Percentiles rank a stretch among this genome's conserved stretches.
These are phyloP conservation scores for Kuraishia molischiana DNA, from an alignment of 805 yeast species.

Conservation along the genomic window DNA sequence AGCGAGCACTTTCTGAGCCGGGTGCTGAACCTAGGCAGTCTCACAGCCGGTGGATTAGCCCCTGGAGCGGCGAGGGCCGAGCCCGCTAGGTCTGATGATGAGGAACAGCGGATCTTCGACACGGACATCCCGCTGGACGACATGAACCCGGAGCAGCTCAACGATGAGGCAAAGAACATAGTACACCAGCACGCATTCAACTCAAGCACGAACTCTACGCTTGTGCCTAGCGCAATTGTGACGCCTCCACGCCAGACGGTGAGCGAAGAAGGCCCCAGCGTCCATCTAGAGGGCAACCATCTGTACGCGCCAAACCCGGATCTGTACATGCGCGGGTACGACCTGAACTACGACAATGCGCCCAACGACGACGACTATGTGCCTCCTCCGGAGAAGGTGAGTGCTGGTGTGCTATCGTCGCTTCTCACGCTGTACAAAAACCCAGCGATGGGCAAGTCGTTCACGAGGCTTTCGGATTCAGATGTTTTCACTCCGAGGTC, in stretches of 20 bases:
- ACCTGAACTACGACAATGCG: constrained; percentile 1
- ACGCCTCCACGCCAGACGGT: constrained; percentile 7
- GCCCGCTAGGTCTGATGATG: not conserved
- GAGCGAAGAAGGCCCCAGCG: not conserved
- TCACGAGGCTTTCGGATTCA: not conserved
- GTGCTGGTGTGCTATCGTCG: constrained; percentile 81
- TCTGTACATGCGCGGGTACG: constrained; percentile 1
- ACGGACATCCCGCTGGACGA: constrained; percentile 13
- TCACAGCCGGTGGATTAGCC: constrained; percentile 1
- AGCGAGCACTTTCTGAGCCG: not conserved
- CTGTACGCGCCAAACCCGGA: constrained; percentile 3
- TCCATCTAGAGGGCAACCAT: not conserved
- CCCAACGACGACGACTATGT: constrained; percentile 21
- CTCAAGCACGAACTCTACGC: not conserved
- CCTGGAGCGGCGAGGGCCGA: constrained; percentile 3
- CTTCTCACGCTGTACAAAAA: constrained; percentile 61
- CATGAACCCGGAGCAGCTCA: constrained; percentile 30
- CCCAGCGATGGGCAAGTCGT: constrained; percentile 12
- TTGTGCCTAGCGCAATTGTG: constrained; percentile 14
- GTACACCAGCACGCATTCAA: constrained; percentile 34
- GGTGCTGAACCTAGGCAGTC: constrained; percentile 1
- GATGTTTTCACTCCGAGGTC: constrained; percentile 7
- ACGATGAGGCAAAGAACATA: constrained; percentile 45
- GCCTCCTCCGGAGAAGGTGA: constrained; percentile 40
- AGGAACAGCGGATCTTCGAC: not conserved